Conservation (phyloP, 2,329 filamentous ascomycete species). For the Myriosclerotinia curreyana region DNA sequence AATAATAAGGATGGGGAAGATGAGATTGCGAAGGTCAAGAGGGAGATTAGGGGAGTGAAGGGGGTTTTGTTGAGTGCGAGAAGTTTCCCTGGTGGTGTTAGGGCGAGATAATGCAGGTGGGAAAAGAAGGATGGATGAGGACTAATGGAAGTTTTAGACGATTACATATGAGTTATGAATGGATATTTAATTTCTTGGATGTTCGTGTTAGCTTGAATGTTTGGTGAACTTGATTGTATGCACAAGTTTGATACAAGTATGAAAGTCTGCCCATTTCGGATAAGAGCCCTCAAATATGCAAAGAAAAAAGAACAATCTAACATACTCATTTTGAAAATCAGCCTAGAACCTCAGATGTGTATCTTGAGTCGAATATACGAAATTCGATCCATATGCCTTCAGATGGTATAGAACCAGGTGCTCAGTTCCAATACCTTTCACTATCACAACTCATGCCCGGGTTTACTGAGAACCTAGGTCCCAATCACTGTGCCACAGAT, state of each 20-base stretch:
- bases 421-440: no score
- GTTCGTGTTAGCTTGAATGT: neutral
- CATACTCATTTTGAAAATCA: neutral
- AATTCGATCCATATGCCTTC: no score
- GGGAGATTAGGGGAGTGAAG: conserved; percentile 75
- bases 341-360: neutral
- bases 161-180: conserved; percentile 14
- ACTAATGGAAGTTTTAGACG: conserved; percentile 27
- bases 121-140: neutral
- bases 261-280: neutral
- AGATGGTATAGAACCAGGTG: neutral
- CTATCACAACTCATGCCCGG: no score
- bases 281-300: neutral
- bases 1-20: conserved; percentile 55
- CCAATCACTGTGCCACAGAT: no score
- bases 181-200: neutral
- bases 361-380: neutral
- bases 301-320: neutral
- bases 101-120: conserved; percentile 17
- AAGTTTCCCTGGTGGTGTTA: conserved; percentile 56
- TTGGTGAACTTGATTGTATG: neutral
- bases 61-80: conserved; percentile 72
- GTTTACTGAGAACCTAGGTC: no score
- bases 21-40: conserved; percentile 69
- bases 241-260: neutral